A percentile compares a stretch with the other conserved stretches of the same genome.
Evolutionary conservation across 371 early-diverging fungal species (phyloP).

Genomic region (Mortierella sp.): DNA sequence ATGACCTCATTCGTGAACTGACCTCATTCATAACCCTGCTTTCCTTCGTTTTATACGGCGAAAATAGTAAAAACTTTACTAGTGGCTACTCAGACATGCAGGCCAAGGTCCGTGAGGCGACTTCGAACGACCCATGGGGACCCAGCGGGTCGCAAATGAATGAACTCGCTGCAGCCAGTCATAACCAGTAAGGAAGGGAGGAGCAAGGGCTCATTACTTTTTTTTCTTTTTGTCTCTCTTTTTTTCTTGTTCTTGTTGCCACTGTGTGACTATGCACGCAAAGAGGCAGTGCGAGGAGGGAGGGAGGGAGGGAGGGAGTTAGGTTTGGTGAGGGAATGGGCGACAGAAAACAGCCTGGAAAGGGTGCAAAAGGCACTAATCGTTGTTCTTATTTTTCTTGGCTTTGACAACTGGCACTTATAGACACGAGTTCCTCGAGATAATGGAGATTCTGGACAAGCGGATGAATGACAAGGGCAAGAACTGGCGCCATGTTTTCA

Average conservation of each 20-base stretch:
- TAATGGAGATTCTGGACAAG: conserved; percentile 98
- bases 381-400: neutral
- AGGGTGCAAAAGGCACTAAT: neutral
- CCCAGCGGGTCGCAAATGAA: conserved; percentile 90
- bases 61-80: conserved; percentile 92
- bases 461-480: conserved; percentile 97
- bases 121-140: conserved; percentile 92
- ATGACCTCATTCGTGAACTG: neutral
- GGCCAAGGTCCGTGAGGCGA: conserved; percentile 95
- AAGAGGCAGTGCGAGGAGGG: neutral
- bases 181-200: conserved; percentile 78
- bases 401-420: neutral
- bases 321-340: neutral
- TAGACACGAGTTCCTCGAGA: conserved; percentile 92
- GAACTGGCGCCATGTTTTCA: conserved; percentile 98
- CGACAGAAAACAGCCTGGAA: neutral
- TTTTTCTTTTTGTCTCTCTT: conserved; percentile 2
- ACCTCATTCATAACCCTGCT: neutral
- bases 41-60: neutral
- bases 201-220: conserved; percentile 3
- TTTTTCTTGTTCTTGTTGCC: neutral
- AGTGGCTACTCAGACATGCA: conserved; percentile 97
- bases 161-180: conserved; percentile 91
- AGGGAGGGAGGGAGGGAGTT: neutral
- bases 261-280: neutral